Evolutionary conservation across 192 early-diverging fungal genomes (phyloP).

Genomic region (Phycomyces nitens): DNA sequence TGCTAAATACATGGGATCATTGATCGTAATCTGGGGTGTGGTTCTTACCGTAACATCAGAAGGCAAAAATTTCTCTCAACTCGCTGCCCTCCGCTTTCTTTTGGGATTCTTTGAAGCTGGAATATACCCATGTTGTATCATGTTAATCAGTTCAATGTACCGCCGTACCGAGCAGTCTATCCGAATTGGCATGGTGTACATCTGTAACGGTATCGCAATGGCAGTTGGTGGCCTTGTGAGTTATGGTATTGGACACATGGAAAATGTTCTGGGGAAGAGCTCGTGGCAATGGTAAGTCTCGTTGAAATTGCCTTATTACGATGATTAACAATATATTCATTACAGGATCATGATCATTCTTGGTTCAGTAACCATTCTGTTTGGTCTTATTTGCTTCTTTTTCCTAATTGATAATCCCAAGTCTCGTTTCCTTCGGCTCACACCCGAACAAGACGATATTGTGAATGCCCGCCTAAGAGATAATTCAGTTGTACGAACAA

Average conservation of each 20-base stretch:
- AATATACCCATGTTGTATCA: constrained; percentile 26
- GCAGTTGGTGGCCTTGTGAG: constrained; percentile 29
- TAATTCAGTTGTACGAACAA: constrained; percentile 14
- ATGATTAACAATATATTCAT: neutral
- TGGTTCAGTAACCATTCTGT: constrained; percentile 21
- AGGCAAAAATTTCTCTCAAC: constrained; percentile 25
- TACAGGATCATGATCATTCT: constrained; percentile 31
- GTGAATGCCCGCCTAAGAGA: constrained; percentile 19
- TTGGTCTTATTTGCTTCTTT: constrained; percentile 27
- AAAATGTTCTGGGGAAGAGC: constrained; percentile 5
- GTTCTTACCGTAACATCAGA: constrained; percentile 19
- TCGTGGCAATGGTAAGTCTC: constrained; percentile 25
- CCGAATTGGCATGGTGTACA: constrained; percentile 21
- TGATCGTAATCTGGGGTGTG: constrained; percentile 27
- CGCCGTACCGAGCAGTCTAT: constrained; percentile 23
- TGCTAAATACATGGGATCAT: constrained; percentile 16
- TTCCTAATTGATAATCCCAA: constrained; percentile 25
- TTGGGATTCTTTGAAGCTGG: constrained; percentile 32
- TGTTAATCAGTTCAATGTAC: constrained; percentile 26
- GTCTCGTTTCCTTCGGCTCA: constrained; percentile 12
- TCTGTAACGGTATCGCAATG: constrained; percentile 31
- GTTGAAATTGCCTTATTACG: neutral
- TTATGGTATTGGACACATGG: constrained; percentile 36
- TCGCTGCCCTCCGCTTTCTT: constrained; percentile 33
- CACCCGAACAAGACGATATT: constrained; percentile 14